These are phyloP conservation scores for Chaetothyriales sp. DNA, from an alignment of 2,329 filamentous ascomycete genomes.

Conservation along the genomic window DNA sequence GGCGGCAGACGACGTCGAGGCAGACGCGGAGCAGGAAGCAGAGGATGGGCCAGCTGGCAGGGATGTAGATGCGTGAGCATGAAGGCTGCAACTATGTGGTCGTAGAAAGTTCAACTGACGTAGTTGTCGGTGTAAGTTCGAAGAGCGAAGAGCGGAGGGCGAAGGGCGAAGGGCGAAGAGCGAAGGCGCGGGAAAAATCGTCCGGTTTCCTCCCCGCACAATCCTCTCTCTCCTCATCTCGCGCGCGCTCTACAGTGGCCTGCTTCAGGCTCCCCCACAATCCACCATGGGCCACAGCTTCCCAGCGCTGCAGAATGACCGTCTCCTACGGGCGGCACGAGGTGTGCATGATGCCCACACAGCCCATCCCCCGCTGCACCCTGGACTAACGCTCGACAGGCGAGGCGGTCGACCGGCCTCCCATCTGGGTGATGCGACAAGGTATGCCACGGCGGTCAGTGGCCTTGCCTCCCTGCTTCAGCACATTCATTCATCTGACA, in stretches of 20 bases:
- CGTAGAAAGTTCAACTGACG: too few relatives aligned
- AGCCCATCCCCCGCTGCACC: not conserved
- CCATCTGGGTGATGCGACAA: conserved; percentile 99
- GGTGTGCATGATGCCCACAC: conserved; percentile 38
- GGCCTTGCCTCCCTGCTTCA: conserved; percentile 4
- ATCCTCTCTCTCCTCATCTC: not conserved
- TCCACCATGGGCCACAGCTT: conserved; percentile 55
- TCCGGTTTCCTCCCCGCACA: not conserved
- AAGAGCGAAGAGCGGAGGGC: not conserved
- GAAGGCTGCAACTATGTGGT: not conserved
- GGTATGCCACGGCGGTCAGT: conserved; percentile 40
- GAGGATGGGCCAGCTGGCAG: not conserved
- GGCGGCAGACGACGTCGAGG: conserved; percentile 8
- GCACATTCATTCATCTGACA: conserved; percentile 1
- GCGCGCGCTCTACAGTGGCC: not conserved
- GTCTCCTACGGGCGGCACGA: conserved; percentile 77
- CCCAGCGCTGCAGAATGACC: conserved; percentile 77
- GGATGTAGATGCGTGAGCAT: not conserved
- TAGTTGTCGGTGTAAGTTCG: too few relatives aligned
- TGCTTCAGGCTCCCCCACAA: not conserved
- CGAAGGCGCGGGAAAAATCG: not conserved
- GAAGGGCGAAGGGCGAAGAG: not conserved
- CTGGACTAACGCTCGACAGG: conserved; percentile 31
- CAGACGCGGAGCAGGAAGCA: conserved; percentile 6
- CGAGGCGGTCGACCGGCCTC: conserved; percentile 78